A percentile compares a stretch with the other conserved stretches of the same genome.
These are phyloP conservation scores for Sungouiozyma ichnusensis DNA, from an alignment of 805 yeast genomes.

Conservation along the genomic window DNA sequence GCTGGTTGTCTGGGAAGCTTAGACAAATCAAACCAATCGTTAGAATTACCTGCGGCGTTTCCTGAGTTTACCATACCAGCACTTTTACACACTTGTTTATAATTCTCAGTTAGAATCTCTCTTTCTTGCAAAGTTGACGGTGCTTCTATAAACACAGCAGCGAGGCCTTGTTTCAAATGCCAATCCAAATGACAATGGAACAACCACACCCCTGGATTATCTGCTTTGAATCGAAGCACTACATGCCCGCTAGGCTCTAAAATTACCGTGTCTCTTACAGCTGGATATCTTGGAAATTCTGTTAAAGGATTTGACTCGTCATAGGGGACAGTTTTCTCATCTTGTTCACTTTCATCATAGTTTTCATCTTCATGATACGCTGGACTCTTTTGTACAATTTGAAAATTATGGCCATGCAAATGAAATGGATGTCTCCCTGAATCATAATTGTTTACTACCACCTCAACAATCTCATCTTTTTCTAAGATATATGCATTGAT, in stretches of 20 bases:
- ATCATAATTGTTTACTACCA: constrained; percentile 70
- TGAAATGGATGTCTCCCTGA: constrained; percentile 75
- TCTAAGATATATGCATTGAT: constrained; percentile 54
- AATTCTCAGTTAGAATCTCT: constrained; percentile 38
- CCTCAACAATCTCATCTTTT: constrained; percentile 55
- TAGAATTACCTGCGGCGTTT: constrained; percentile 61
- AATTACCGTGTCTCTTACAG: constrained; percentile 60
- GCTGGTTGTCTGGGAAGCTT: constrained; percentile 52
- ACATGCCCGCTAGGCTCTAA: constrained; percentile 59
- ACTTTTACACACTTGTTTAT: constrained; percentile 38
- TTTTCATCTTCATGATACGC: constrained; percentile 39
- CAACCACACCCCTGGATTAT: constrained; percentile 90
- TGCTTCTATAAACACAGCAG: constrained; percentile 60
- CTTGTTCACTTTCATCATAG: constrained; percentile 16
- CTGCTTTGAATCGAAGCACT: constrained; percentile 64
- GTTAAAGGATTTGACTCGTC: constrained; percentile 34
- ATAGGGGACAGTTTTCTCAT: constrained; percentile 39
- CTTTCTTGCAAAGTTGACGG: constrained; percentile 42
- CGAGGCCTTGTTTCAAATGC: constrained; percentile 77
- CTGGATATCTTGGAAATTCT: constrained; percentile 47
- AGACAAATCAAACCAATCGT: constrained; percentile 44
- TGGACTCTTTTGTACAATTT: constrained; percentile 43
- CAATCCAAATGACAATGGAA: constrained; percentile 89
- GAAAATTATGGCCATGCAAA: constrained; percentile 66
- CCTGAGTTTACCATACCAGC: constrained; percentile 42